Evolutionary conservation across 2,329 filamentous ascomycete species (phyloP).

Genomic region (Colletotrichum sp.): DNA sequence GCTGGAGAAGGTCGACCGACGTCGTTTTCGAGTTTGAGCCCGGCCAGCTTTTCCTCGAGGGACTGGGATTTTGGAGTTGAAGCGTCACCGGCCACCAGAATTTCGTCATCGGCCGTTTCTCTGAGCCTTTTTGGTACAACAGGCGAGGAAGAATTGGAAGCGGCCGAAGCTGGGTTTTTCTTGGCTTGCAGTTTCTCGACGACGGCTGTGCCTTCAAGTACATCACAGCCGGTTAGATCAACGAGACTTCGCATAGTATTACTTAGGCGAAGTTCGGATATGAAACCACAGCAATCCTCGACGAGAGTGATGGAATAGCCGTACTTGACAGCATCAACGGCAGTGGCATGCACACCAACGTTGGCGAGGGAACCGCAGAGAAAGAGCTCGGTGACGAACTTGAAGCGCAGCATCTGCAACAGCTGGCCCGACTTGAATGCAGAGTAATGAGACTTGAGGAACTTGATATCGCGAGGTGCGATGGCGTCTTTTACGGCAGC

Average conservation of each 20-base stretch:
- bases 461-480: constrained; percentile 54
- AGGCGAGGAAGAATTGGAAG: neutral
- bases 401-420: constrained; percentile 79
- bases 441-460: constrained; percentile 83
- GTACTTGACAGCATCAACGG: constrained; percentile 86
- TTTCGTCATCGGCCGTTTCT: neutral
- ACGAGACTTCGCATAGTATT: constrained; percentile 74
- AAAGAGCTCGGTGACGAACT: constrained; percentile 87
- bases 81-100: constrained; percentile 18
- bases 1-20: neutral
- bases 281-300: constrained; percentile 87
- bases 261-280: constrained; percentile 71
- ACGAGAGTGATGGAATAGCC: constrained; percentile 87
- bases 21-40: neutral
- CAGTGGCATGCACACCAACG: constrained; percentile 88
- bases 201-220: constrained; percentile 46
- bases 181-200: constrained; percentile 21
- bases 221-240: constrained; percentile 75
- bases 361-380: constrained; percentile 89
- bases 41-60: constrained; percentile 7
- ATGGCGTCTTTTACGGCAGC: constrained; percentile 44
- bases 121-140: constrained; percentile 8
- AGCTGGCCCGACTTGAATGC: constrained; percentile 80
- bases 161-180: neutral
- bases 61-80: constrained; percentile 4